A percentile compares a stretch with the other conserved stretches of the same genome.
Evolutionary conservation across 495 filamentous ascomycete species (phyloP).

Genomic region (Penicillium flavigenum): DNA sequence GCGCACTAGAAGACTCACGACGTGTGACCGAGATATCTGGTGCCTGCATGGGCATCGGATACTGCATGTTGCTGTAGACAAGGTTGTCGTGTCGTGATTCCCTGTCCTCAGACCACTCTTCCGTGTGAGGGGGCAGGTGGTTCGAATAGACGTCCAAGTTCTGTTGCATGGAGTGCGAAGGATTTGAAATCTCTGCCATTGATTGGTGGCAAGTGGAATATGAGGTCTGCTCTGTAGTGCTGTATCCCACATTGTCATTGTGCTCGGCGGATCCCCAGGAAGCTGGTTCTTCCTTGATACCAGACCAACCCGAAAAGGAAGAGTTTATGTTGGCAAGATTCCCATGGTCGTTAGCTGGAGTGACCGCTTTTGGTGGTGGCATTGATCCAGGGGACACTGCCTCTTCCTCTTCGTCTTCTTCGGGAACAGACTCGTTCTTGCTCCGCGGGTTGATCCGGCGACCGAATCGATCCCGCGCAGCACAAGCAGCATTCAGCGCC

Average conservation of each 20-base stretch:
- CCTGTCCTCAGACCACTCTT: conserved; percentile 34
- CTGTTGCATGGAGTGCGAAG: conserved; percentile 20
- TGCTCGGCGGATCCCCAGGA: conserved; percentile 34
- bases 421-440: conserved; percentile 19
- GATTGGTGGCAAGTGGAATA: conserved; percentile 27
- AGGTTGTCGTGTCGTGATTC: conserved; percentile 29
- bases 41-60: conserved; percentile 33
- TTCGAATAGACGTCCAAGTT: conserved; percentile 22
- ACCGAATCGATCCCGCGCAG: conserved; percentile 39
- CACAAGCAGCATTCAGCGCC: conserved; percentile 46
- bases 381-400: conserved; percentile 38
- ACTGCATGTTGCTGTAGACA: conserved; percentile 37
- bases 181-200: conserved; percentile 23
- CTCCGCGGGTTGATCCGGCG: conserved; percentile 21
- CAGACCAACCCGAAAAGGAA: conserved; percentile 38
- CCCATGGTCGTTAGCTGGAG: conserved; percentile 15
- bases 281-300: conserved; percentile 30
- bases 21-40: conserved; percentile 36
- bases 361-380: conserved; percentile 24
- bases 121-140: conserved; percentile 22
- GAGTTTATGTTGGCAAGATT: conserved; percentile 20
- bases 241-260: conserved; percentile 32
- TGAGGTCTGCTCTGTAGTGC: conserved; percentile 14
- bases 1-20: conserved; percentile 44
- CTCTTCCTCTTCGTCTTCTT: conserved; percentile 19